Evolutionary conservation across 2,329 filamentous ascomycete species (phyloP), one percentile per base, ranked within the genome.

Genomic region (Capronia epimyces): DNA sequence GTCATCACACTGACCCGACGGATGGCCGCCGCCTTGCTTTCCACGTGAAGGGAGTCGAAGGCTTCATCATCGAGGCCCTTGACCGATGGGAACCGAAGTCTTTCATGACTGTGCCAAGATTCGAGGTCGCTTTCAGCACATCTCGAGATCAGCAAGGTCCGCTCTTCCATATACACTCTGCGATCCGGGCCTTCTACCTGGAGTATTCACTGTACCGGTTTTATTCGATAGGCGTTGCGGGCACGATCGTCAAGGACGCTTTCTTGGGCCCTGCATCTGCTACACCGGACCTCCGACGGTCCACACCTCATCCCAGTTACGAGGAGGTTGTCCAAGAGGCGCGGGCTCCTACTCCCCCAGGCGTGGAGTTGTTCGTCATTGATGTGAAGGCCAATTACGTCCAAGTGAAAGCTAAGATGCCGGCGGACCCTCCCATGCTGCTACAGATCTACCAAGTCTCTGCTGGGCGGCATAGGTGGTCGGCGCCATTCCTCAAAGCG

Each of bases 161-260:
- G 0, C 77, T 95, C 4, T 87, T 96, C 63, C 89, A 97, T 64
- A 71, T 97, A 37, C 89, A 94, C 59, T 86, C 88, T 0, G 81
- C 86, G 46, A 78, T 93, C 16, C 85, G 86, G 59, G 88, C 86
- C 4, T 71, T 98, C 1, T 81, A 87, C 54, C 64, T 95, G 6
- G 86, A 94, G 44, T 97, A 97, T 65, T 98, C 94, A 0, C 78
- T 98, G 0, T 95, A 94, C 66, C 84, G 90, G 2, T 90, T 95
- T 65, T 98, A 96, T 64, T 86, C 90, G 0, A 77, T 94, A 21
- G 87, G 89, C 1, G 82, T 97, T 53, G 93, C 91, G 7, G 73
- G 79, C 20, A 83, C 83, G 64, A 87, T 94, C 2, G 67, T 98
- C 20, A 77, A 78, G 47, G 82, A 82, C 62, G 84, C 86, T 0